Conservation (phyloP, 352 stramenopile species). For the Thalassiosira sp. region DNA sequence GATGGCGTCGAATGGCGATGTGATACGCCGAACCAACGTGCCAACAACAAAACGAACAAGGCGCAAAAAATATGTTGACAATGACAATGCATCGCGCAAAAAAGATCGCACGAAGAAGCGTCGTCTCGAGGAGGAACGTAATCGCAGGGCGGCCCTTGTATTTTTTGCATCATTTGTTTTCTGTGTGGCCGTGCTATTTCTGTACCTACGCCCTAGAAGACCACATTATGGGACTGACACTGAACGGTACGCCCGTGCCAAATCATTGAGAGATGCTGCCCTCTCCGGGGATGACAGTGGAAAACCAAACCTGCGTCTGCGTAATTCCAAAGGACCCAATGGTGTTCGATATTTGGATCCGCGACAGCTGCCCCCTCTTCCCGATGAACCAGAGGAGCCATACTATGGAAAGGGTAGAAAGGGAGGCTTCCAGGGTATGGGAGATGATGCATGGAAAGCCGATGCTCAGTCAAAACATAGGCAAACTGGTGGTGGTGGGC, state of each 20-base stretch:
- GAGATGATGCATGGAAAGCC: constrained; percentile 49
- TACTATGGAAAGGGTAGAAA: constrained; percentile 21
- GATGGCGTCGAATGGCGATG: constrained; percentile 12
- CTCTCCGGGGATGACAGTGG: neutral
- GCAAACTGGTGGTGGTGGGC: constrained; percentile 2
- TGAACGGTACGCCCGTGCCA: constrained; percentile 28
- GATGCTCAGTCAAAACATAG: constrained; percentile 8
- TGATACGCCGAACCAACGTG: constrained; percentile 13
- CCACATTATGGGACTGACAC: constrained; percentile 8
- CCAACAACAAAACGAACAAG: constrained; percentile 3
- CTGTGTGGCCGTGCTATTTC: constrained; percentile 11
- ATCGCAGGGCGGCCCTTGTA: constrained; percentile 3
- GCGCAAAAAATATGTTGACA: neutral
- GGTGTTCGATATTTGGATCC: constrained; percentile 47
- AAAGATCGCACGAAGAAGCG: constrained; percentile 9
- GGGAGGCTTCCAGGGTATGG: constrained; percentile 23
- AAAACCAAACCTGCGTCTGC: constrained; percentile 4
- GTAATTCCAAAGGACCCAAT: constrained; percentile 1
- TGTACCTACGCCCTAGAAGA: constrained; percentile 12
- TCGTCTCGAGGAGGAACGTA: constrained; percentile 1
- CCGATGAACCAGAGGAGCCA: constrained; percentile 12
- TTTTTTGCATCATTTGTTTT: constrained; percentile 12
- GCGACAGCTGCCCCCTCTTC: constrained; percentile 40
- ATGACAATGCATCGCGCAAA: constrained; percentile 8
- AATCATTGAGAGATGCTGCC: constrained; percentile 34